Conservation (phyloP, 2,329 filamentous ascomycete genomes). For the Aspergillus sp. region DNA sequence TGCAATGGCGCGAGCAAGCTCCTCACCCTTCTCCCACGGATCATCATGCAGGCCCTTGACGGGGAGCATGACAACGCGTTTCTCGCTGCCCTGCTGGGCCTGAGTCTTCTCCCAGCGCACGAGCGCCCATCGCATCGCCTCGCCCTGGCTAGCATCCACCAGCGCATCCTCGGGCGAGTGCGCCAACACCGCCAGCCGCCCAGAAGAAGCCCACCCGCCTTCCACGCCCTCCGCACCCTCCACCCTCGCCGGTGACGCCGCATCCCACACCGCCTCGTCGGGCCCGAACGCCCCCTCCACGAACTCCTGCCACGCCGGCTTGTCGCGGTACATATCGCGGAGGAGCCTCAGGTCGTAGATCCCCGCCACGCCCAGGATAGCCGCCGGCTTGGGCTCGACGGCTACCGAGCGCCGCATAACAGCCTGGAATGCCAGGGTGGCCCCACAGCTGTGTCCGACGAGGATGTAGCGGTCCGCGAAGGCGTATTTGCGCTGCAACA, state of each 20-base stretch:
- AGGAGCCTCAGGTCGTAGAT: conserved; percentile 36
- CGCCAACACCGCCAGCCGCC: conserved; percentile 30
- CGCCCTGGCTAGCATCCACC: conserved; percentile 29
- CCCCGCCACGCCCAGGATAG: conserved; percentile 35
- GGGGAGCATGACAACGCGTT: conserved; percentile 28
- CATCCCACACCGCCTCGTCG: conserved; percentile 29
- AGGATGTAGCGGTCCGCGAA: conserved; percentile 35
- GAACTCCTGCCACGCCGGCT: conserved; percentile 30
- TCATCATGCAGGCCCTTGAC: conserved; percentile 34
- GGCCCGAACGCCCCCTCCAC: conserved; percentile 35
- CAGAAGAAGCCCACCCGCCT: conserved; percentile 23
- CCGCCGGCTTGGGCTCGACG: conserved; percentile 20
- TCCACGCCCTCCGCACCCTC: conserved; percentile 19
- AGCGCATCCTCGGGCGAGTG: conserved; percentile 34
- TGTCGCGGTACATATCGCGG: conserved; percentile 22
- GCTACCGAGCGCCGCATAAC: conserved; percentile 23
- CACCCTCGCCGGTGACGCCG: conserved; percentile 30
- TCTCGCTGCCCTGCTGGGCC: conserved; percentile 24
- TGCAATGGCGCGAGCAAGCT: conserved; percentile 30
- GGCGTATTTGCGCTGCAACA: conserved; percentile 32
- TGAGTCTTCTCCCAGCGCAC: conserved; percentile 34
- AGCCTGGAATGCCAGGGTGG: conserved; percentile 37
- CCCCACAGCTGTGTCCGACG: conserved; percentile 39
- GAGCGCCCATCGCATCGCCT: conserved; percentile 42
- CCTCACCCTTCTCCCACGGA: conserved; percentile 32